Percentiles rank a stretch among this genome's conserved stretches.
Conservation (phyloP, 1,284 basidiomycete species). For the Pseudozyma sp. region DNA sequence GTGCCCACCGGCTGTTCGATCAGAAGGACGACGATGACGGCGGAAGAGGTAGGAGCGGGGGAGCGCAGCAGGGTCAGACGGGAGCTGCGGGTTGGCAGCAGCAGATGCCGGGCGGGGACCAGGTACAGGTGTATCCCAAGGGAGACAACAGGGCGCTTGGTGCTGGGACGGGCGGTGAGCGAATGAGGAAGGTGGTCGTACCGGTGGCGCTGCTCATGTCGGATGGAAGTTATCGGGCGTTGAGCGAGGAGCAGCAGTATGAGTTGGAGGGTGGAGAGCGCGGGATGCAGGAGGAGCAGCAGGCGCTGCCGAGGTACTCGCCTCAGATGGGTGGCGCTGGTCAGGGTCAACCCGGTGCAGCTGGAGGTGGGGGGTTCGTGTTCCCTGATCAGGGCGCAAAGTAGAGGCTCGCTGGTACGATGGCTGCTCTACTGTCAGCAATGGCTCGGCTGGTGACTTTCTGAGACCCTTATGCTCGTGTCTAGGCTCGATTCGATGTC, state of each 20-base stretch:
- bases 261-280: neutral
- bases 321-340: neutral
- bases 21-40: neutral
- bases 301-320: neutral
- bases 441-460: neutral
- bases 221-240: conserved; percentile 3
- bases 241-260: neutral
- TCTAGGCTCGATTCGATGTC: neutral
- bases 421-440: neutral
- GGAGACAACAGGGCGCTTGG: neutral
- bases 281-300: neutral
- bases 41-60: neutral
- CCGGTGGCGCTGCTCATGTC: conserved; percentile 15
- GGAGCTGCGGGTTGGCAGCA: neutral
- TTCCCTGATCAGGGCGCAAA: conserved; percentile 1
- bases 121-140: no score
- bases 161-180: no score
- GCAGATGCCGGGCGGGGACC: neutral
- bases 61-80: neutral
- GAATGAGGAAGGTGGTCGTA: neutral
- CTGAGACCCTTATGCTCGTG: neutral
- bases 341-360: neutral
- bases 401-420: neutral
- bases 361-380: neutral
- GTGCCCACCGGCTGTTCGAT: conserved; percentile 17